These are phyloP conservation scores for Dendrobium huoshanense DNA, from an alignment of 106 monocot genomes.

Conservation along the genomic window DNA sequence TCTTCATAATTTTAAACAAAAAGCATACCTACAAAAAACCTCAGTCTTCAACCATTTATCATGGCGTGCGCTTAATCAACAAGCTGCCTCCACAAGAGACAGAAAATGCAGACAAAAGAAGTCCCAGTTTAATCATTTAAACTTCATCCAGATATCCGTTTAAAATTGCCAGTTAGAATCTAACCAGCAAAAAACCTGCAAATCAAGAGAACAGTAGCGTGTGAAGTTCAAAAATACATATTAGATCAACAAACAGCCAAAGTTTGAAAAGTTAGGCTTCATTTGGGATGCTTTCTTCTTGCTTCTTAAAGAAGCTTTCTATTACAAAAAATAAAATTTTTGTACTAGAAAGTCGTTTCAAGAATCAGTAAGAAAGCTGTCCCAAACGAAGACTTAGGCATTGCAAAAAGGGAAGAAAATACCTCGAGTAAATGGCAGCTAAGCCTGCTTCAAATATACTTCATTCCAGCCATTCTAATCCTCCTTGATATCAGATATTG, in stretches of 20 bases:
- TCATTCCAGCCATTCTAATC: slow-evolving; percentile 91
- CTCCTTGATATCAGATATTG: slow-evolving; percentile 90
- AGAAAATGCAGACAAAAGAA: no score
- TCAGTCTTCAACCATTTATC: no score
- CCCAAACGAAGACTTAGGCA: no score
- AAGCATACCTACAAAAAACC: background rate
- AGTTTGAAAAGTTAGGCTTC: background rate
- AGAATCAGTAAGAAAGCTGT: no score
- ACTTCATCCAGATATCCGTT: no score
- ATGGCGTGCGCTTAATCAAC: no score
- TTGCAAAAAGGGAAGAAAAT: background rate
- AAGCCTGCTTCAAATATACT: slow-evolving; percentile 64
- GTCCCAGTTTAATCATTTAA: no score
- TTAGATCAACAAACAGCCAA: background rate
- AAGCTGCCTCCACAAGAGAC: no score
- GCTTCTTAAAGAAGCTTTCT: no score
- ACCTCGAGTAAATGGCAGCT: background rate
- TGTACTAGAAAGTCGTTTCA: no score
- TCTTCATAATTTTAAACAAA: slow-evolving; percentile 1
- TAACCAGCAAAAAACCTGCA: background rate
- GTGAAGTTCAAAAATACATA: background rate
- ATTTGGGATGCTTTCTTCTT: no score
- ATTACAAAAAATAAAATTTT: no score
- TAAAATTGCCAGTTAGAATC: background rate
- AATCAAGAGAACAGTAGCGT: background rate